A percentile compares a stretch with the other conserved stretches of the same genome.
These are phyloP conservation scores for Rosa hybrid DNA, from an alignment of 331 rosid genomes.

Conservation along the genomic window DNA sequence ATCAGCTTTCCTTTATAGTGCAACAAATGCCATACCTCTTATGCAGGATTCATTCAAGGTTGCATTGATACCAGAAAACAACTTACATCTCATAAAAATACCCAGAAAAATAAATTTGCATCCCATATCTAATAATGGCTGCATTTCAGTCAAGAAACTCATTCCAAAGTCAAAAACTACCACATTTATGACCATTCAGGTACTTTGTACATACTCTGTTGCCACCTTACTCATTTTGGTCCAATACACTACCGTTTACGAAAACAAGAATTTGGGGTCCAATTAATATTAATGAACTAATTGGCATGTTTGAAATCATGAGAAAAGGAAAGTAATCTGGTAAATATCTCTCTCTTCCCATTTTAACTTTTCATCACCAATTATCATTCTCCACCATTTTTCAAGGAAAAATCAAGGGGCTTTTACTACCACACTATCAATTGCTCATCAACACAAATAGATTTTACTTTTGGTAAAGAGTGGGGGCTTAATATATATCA, in stretches of 20 bases:
- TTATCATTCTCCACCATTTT: too few species aligned
- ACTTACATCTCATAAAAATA: neutral
- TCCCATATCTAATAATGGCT: neutral
- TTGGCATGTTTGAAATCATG: neutral
- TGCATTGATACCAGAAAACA: neutral
- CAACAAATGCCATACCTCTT: neutral
- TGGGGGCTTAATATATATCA: too few species aligned
- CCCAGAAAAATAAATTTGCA: neutral
- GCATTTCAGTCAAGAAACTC: neutral
- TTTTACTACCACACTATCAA: too few species aligned
- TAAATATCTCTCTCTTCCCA: neutral
- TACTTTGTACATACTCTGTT: neutral
- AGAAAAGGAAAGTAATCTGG: neutral
- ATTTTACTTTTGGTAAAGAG: too few species aligned
- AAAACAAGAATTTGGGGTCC: neutral
- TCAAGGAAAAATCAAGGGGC: too few species aligned
- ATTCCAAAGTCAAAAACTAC: neutral
- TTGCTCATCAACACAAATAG: too few species aligned
- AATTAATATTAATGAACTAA: neutral
- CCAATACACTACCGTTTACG: neutral
- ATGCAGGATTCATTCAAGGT: neutral
- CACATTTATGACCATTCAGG: neutral
- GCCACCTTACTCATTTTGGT: neutral
- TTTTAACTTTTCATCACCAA: too few species aligned
- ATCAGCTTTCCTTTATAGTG: neutral